Conservation (phyloP, 1,139 yeast genomes). For the Sugiyamaella novakii region DNA sequence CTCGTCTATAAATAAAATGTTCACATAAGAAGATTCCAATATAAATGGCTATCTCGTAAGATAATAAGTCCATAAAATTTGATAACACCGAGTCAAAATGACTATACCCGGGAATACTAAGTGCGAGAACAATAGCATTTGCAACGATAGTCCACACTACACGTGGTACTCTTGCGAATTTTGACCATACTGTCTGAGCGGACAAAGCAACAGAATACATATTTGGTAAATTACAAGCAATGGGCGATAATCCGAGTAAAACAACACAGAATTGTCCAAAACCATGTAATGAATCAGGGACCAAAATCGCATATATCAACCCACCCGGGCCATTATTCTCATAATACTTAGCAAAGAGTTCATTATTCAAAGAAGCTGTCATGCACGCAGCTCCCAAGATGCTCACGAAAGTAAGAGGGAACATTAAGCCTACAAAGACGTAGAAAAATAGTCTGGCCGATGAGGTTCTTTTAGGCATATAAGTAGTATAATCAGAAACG, state of each 20-base stretch:
- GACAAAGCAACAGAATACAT: conserved; percentile 85
- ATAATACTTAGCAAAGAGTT: conserved; percentile 56
- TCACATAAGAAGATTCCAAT: conserved; percentile 72
- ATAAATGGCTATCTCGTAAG: conserved; percentile 91
- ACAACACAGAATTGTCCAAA: conserved; percentile 91
- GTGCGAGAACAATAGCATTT: conserved; percentile 57
- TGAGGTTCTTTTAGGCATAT: conserved; percentile 67
- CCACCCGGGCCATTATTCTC: conserved; percentile 73
- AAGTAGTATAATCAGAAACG: conserved; percentile 89
- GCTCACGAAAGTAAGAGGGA: conserved; percentile 72
- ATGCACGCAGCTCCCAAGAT: conserved; percentile 87
- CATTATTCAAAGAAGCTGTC: conserved; percentile 55
- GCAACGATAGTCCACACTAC: conserved; percentile 58
- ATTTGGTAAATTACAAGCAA: conserved; percentile 88
- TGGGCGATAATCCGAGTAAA: conserved; percentile 75
- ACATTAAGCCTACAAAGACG: conserved; percentile 61
- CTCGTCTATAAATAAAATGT: conserved; percentile 66
- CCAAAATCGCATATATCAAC: conserved; percentile 72
- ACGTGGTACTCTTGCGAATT: conserved; percentile 68
- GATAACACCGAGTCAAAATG: conserved; percentile 57
- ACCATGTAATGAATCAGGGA: conserved; percentile 75
- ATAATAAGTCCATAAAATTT: conserved; percentile 76
- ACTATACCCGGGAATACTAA: conserved; percentile 21
- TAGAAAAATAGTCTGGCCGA: conserved; percentile 61
- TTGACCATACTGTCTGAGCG: conserved; percentile 64